A percentile compares a stretch with the other conserved stretches of the same genome.
phyloP scores from a whole-genome alignment of 2,329 filamentous ascomycete species.

The Penicillium vulpinum region DNA sequence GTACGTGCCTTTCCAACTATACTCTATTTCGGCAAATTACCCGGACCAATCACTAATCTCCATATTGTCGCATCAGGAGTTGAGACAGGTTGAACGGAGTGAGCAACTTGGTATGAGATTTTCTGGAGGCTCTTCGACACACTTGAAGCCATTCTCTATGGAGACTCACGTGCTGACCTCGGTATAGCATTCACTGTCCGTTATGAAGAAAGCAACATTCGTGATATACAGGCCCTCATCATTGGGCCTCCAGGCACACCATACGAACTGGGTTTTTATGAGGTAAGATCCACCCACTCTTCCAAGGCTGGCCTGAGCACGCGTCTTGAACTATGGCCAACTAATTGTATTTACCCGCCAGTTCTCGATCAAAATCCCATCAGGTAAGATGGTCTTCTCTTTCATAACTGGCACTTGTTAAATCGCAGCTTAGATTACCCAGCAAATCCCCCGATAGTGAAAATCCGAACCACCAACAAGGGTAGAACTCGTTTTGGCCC shows the following conservation, averaged over 20 bases:
- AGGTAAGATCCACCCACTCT: slow-evolving; percentile 57
- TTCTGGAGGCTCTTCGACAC: not conserved
- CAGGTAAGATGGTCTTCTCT: slow-evolving; percentile 54
- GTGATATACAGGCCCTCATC: slow-evolving; percentile 82
- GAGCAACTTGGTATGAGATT: slow-evolving; percentile 13
- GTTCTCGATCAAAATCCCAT: slow-evolving; percentile 76
- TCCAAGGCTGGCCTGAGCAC: not conserved
- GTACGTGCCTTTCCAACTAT: slow-evolving; percentile 3
- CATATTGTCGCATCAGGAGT: slow-evolving; percentile 10
- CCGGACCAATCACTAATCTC: not conserved
- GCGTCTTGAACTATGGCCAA: not conserved
- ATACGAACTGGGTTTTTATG: slow-evolving; percentile 97
- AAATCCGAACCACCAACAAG: slow-evolving; percentile 80
- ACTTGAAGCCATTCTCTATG: not conserved
- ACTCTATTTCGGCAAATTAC: not conserved
- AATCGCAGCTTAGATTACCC: slow-evolving; percentile 70
- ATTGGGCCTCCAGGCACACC: slow-evolving; percentile 91
- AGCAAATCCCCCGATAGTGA: slow-evolving; percentile 59
- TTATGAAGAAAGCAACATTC: slow-evolving; percentile 83
- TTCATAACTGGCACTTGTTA: not conserved
- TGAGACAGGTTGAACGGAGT: slow-evolving; percentile 13
- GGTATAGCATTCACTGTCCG: slow-evolving; percentile 75
- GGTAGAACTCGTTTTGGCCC: slow-evolving; percentile 91
- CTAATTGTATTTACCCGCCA: slow-evolving; percentile 36
- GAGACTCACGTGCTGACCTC: slow-evolving; percentile 16